Evolutionary conservation across 2,329 filamentous ascomycete genomes (phyloP), one percentile per base, ranked within the genome.

Genomic region (Ophiostoma pallidulum): DNA sequence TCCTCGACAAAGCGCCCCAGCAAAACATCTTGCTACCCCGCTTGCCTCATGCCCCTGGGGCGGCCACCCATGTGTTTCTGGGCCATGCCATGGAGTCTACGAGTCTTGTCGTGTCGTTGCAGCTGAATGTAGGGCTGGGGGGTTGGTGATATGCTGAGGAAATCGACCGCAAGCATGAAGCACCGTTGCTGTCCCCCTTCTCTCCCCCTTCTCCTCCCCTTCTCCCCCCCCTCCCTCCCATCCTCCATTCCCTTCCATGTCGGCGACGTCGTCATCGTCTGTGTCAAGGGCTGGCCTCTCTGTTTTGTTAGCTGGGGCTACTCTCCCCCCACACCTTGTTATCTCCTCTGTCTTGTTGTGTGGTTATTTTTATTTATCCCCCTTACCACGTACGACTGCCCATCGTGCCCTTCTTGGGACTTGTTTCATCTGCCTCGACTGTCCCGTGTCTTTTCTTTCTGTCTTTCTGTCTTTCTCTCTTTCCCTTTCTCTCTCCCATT

Each of bases 401-500:
- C n/a, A 28, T 35, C 43, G 16, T 39, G 35, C 16, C 19, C 18
- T 28, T 33, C 4, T 19, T 36, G 40, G 33, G 12, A 37, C 24
- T 31, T 35, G 47, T 45, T 49, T 44, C 38, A 44, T 45, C 42
- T 45, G 26, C 43, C 35, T 33, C 43, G 14, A 31, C 12, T 20
- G 20, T 24, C n/a, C 45, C 37, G 38, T 24, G 45, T 36, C 47
- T 16, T 38, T 41, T 16, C 39, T 39, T 32, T 39, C 19, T 20
- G 20, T 43, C 39, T 29, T 16, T 29, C 33, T 35, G 36, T 33
- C 32, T 19, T 33, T 41, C 37, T 40, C 39, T n/a, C n/a, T n/a
- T n/a, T n/a, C n/a, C n/a, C n/a, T 54, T 47, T 28, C 24, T 43
- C 50, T 45, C 37, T 48, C 36, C 55, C 43, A 37, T 20, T 22